Evolutionary conservation across 441 rosid genomes (phyloP).

Genomic region (Eutrema salsugineum): DNA sequence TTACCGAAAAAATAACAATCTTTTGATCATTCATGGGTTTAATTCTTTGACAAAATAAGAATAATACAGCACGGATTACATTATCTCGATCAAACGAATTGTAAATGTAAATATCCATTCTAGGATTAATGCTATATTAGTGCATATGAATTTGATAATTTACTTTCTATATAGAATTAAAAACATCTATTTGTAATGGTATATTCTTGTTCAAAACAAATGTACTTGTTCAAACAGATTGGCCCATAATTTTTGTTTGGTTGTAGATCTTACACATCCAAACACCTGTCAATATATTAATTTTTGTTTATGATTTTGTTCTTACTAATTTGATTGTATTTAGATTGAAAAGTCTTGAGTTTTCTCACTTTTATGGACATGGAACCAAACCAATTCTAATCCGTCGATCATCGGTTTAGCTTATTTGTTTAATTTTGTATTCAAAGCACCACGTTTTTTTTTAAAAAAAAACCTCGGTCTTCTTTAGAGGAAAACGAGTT

Average conservation of each 20-base stretch:
- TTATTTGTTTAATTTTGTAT: too few relatives aligned
- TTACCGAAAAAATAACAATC: too few relatives aligned
- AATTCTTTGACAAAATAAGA: too few relatives aligned
- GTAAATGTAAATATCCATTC: too few relatives aligned
- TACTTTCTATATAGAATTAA: not conserved
- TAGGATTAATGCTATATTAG: not conserved
- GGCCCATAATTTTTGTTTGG: slow-evolving; percentile 13
- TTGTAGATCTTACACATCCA: slow-evolving; percentile 17
- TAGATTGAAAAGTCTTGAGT: not conserved
- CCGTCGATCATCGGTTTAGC: too few relatives aligned
- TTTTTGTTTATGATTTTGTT: not conserved
- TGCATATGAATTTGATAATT: not conserved
- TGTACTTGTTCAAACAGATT: not conserved
- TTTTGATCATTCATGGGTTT: too few relatives aligned
- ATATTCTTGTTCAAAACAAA: slow-evolving; percentile 5
- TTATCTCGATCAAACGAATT: too few relatives aligned
- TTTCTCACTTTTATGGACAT: not conserved
- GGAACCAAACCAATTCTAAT: not conserved
- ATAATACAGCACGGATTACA: too few relatives aligned
- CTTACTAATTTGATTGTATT: not conserved
- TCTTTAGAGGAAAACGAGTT: not conserved
- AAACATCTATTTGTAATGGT: not conserved
- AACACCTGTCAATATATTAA: not conserved
- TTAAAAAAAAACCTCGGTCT: not conserved
- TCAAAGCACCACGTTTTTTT: not conserved